Conservation (phyloP, 345 rosid genomes). For the Luvunga scandens region DNA sequence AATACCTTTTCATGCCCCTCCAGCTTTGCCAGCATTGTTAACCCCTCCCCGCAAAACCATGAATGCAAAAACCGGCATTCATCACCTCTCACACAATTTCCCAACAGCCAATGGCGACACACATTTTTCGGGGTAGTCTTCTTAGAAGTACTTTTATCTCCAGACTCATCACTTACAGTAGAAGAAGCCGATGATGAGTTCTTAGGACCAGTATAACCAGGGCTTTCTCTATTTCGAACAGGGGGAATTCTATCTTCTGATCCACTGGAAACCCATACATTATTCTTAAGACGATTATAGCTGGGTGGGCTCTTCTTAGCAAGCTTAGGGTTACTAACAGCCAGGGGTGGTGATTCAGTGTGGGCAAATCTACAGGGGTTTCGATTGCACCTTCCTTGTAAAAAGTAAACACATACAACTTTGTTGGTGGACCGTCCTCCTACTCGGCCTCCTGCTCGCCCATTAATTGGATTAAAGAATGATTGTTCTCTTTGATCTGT, state of each 20-base stretch:
- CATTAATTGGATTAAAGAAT: neutral
- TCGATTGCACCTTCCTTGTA: conserved; percentile 28
- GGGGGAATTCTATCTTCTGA: neutral
- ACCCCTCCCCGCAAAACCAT: conserved; percentile 27
- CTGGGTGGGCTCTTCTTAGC: neutral
- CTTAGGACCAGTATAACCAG: neutral
- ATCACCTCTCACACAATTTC: conserved; percentile 29
- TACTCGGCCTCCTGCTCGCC: neutral
- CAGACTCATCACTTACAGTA: neutral
- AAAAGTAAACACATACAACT: conserved; percentile 18
- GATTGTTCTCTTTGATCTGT: neutral
- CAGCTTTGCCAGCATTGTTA: conserved; percentile 33
- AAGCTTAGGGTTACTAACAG: neutral
- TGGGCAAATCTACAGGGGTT: conserved; percentile 31
- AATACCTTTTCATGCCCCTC: conserved; percentile 33
- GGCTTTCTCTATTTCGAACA: neutral
- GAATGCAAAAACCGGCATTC: conserved; percentile 29
- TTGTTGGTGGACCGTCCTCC: neutral
- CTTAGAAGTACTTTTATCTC: neutral
- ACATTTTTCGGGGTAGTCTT: neutral
- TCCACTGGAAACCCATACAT: neutral
- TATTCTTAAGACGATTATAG: neutral
- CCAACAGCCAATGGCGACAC: conserved; percentile 27
- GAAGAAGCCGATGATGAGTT: neutral
- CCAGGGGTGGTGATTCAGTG: too few relatives aligned